A percentile compares a stretch with the other conserved stretches of the same genome.
Conservation (phyloP, 805 yeast species). For the Wickerhamiella kurtzmanii region DNA sequence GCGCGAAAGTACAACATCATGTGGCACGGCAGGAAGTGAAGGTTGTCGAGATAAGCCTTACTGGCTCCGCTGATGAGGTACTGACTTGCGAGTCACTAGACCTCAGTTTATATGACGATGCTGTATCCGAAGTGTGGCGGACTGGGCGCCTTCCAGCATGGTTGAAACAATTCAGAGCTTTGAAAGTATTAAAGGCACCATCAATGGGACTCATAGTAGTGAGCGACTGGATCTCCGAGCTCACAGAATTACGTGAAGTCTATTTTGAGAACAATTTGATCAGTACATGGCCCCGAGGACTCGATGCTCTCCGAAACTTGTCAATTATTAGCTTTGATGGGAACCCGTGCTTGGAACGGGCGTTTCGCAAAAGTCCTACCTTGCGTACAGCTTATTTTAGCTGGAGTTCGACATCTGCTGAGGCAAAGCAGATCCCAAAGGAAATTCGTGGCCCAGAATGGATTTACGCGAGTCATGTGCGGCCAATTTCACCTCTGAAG, state of each 20-base stretch:
- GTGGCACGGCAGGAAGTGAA: too few species aligned
- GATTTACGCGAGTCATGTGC: slow-evolving; percentile 1
- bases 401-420: not conserved
- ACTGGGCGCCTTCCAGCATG: slow-evolving; percentile 21
- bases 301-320: slow-evolving; percentile 14
- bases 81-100: slow-evolving; percentile 8
- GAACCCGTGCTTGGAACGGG: slow-evolving; percentile 20
- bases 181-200: slow-evolving; percentile 18
- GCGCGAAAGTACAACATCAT: too few species aligned
- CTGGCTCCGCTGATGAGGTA: not conserved
- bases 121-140: slow-evolving; percentile 11
- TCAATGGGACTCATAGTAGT: slow-evolving; percentile 18
- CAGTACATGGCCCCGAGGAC: slow-evolving; percentile 22
- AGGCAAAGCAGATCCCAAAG: not conserved
- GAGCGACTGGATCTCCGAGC: slow-evolving; percentile 20
- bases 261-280: slow-evolving; percentile 19
- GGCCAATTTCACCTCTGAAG: not conserved
- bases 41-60: not conserved
- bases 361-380: slow-evolving; percentile 15
- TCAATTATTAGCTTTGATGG: slow-evolving; percentile 19
- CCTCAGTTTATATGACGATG: slow-evolving; percentile 10
- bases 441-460: slow-evolving; percentile 6
- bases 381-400: slow-evolving; percentile 14
- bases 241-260: slow-evolving; percentile 16
- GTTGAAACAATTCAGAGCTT: slow-evolving; percentile 15